These are phyloP conservation scores for Phialocephala subalpina DNA, from an alignment of 2,329 filamentous ascomycete species.

Conservation along the genomic window DNA sequence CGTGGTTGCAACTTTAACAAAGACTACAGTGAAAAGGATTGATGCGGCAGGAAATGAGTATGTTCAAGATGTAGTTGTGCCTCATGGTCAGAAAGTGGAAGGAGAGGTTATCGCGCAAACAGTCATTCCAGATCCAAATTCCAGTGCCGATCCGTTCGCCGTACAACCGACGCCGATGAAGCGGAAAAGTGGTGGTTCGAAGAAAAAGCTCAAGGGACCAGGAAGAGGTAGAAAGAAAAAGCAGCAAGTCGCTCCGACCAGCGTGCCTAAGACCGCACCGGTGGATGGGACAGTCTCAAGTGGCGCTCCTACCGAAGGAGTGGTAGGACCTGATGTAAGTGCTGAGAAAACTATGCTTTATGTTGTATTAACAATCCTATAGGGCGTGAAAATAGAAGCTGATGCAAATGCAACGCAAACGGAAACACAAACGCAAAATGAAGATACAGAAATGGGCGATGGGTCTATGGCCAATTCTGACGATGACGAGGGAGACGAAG, in stretches of 20 bases:
- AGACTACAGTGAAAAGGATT: conserved; percentile 80
- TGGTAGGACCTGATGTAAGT: conserved; percentile 37
- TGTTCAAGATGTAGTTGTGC: conserved; percentile 83
- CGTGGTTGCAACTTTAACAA: conserved; percentile 69
- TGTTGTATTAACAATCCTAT: neutral
- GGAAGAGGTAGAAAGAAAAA: conserved; percentile 83
- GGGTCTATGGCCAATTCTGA: conserved; percentile 41
- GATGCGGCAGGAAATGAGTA: conserved; percentile 84
- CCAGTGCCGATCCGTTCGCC: conserved; percentile 45
- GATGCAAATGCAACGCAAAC: conserved; percentile 22
- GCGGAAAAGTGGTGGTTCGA: conserved; percentile 63
- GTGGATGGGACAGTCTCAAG: conserved; percentile 22
- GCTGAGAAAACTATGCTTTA: neutral
- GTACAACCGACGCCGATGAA: conserved; percentile 57
- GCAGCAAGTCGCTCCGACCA: conserved; percentile 43
- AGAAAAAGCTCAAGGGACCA: conserved; percentile 82
- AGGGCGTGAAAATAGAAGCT: conserved; percentile 39
- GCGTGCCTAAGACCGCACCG: conserved; percentile 29
- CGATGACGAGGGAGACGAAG: conserved; percentile 42
- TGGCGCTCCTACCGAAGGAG: conserved; percentile 19
- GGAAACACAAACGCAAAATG: conserved; percentile 29
- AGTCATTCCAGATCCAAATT: conserved; percentile 67
- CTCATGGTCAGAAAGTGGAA: conserved; percentile 80
- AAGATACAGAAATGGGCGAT: conserved; percentile 45
- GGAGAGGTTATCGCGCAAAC: conserved; percentile 78